Evolutionary conservation across 176 grass and related monocot species (phyloP), one percentile per base, ranked within the genome.

Genomic region (Ensete ventricosum): DNA sequence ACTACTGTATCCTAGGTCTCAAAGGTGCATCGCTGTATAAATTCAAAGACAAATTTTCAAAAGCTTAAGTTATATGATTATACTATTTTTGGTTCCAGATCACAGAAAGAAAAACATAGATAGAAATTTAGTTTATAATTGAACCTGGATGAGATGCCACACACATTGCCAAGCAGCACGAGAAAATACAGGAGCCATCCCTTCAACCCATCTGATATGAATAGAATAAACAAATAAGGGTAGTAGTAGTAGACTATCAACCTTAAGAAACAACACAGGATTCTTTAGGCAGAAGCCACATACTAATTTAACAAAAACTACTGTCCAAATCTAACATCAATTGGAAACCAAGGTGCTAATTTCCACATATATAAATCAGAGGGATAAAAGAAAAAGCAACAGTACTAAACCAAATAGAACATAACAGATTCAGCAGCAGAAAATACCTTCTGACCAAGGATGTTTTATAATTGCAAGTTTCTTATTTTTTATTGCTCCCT

Each of bases 151-250:
- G 53, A 98, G 72, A 98, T 93, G 86, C 94, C 94, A 98, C 54
- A 93, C 94, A n/a, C 94, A 98, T 58, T 77, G 81, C 94, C 94
- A 98, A 20, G 94, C 94, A 89, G 85, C 75, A 17, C 83, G 94
- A 91, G 94, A 98, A 79, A 98, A 98, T 80, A 98, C 94, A 27
- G 94, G 94, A 8, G 94, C 94, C 94, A 98, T 98, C 76, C 94
- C 94, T 89, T 98, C 94, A 62, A 98, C 87, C 94, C 94, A 98
- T 64, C 94, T 98, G 73, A 63, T 53, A 29, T 16, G 48, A 72
- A 67, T 43, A 62, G 14, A 74, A 73, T 54, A 1, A 23, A 86
- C 1, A 69, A n/a, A 49, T 19, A 49, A 50, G 66, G 2, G 19
- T 17, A 51, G 10, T 70, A 70, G 19, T 17, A 51, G 10, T 70